A percentile compares a stretch with the other conserved stretches of the same genome.
These are phyloP conservation scores for Neoboletus magnificus DNA, from an alignment of 768 basidiomycete genomes.

Conservation along the genomic window DNA sequence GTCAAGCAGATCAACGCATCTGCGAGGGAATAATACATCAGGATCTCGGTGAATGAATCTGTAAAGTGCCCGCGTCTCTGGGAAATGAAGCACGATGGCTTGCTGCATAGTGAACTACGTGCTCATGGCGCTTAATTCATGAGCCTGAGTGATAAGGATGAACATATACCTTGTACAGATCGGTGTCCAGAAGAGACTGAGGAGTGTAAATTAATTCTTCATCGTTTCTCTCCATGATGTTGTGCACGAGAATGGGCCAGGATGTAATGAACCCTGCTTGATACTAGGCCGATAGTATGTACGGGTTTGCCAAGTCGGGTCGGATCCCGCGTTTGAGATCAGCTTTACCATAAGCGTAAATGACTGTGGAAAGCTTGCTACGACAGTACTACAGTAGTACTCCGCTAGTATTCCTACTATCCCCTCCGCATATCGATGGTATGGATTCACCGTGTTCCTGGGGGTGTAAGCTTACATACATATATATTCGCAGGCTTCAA, in stretches of 20 bases:
- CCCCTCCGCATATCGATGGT: constrained; percentile 3
- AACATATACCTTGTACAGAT: constrained; percentile 82
- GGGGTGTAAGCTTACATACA: neutral
- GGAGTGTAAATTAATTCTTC: constrained; percentile 16
- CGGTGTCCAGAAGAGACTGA: constrained; percentile 81
- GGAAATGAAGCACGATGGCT: constrained; percentile 77
- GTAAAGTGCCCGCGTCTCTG: constrained; percentile 66
- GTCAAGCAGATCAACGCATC: constrained; percentile 30
- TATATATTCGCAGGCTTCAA: constrained; percentile 37
- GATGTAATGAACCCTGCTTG: neutral
- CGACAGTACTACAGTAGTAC: too few species aligned
- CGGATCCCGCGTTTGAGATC: too few species aligned
- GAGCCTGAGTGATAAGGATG: neutral
- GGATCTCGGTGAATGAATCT: constrained; percentile 78
- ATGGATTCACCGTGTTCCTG: neutral
- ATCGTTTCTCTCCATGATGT: constrained; percentile 9
- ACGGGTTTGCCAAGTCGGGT: too few species aligned
- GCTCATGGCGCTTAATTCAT: neutral
- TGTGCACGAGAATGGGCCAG: neutral
- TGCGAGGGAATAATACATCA: constrained; percentile 56
- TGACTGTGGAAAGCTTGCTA: neutral
- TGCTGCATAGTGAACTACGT: constrained; percentile 92
- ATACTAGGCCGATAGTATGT: too few species aligned
- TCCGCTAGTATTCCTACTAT: too few species aligned
- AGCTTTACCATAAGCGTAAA: neutral